Percentiles rank a stretch among this genome's conserved stretches.
Conservation (phyloP, 495 filamentous ascomycete genomes). For the Xylaria bambusicola region DNA sequence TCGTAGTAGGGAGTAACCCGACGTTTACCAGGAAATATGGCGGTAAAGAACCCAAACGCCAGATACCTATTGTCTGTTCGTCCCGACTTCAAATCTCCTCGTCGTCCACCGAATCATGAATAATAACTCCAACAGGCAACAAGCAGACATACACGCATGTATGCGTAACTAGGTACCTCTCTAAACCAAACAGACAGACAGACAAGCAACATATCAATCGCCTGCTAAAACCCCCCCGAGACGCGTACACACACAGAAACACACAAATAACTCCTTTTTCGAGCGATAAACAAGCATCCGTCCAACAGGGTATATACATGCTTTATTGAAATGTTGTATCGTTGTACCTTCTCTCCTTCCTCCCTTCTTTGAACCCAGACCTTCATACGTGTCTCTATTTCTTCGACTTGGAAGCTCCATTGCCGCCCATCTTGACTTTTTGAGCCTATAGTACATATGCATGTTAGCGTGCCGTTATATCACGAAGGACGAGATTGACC, state of each 20-base stretch:
- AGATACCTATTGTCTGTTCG: neutral
- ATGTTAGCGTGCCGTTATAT: constrained; percentile 18
- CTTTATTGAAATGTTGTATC: neutral
- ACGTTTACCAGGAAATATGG: no score
- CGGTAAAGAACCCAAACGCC: neutral
- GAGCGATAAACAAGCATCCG: no score
- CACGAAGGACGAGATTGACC: neutral
- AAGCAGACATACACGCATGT: no score
- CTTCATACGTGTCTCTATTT: constrained; percentile 21
- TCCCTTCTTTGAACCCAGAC: no score
- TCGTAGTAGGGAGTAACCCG: neutral
- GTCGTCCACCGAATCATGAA: no score
- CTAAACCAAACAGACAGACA: neutral
- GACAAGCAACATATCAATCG: constrained; percentile 1
- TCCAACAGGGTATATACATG: constrained; percentile 13
- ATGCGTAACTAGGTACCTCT: no score
- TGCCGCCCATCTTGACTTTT: constrained; percentile 37
- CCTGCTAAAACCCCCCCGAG: constrained; percentile 11
- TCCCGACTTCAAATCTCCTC: neutral
- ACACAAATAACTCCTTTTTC: no score
- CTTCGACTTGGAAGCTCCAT: constrained; percentile 19
- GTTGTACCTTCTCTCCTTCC: no score
- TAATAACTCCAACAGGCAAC: no score
- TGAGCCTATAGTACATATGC: constrained; percentile 25
- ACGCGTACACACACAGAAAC: no score